Base-by-base conservation (phyloP, 2,329 filamentous ascomycete genomes). In the Nemania abortiva region DNA sequence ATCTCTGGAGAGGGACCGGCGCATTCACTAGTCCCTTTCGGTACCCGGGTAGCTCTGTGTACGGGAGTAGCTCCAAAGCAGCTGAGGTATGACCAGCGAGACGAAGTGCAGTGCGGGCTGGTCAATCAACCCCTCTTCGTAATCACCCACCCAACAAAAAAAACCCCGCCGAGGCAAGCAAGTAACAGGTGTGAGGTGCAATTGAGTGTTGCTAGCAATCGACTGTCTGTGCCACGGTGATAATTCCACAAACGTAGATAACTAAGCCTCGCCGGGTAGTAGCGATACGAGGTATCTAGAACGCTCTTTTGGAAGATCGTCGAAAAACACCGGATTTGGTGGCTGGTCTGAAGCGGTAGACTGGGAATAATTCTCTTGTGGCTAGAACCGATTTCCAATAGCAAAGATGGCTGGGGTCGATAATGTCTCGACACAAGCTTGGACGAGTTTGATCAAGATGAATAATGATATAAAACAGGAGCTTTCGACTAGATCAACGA, bases 181-280 rank as follows among this genome's bases (percentile, higher is more conserved):
- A 24, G 49, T 9, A 53, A 11, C 39, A 50, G 47, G 47, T 50
- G 27, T 50, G 20, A 13, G n/a, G 20, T 24, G 22, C n/a, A n/a
- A 50, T 20, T 4, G 15, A 13, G 29, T 22, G n/a, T 37, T 11
- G 31, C 29, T 39, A 39, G 31, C 13, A 55, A 15, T 55, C 20
- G 37, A 50, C 55, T 7, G n/a, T 54, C 57, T 50, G 45, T 47
- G 49, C 49, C 57, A 34, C 59, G 22, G 34, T 45, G 34, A 63
- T 53, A 24, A 52, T 27, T 31, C 47, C 53, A 37, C 37, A 50
- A 56, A 22, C 9, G 52, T 42, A 58, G 49, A 61, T 53, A n/a
- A n/a, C n/a, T n/a, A 52, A 62, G 63, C 60, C 63, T 52, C 57
- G 50, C 54, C 34, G 66, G 65, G 45, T 56, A 42, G 49, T 49